Base-by-base conservation (phyloP, 2,329 filamentous ascomycete species). In the Venturia aucupariae region DNA sequence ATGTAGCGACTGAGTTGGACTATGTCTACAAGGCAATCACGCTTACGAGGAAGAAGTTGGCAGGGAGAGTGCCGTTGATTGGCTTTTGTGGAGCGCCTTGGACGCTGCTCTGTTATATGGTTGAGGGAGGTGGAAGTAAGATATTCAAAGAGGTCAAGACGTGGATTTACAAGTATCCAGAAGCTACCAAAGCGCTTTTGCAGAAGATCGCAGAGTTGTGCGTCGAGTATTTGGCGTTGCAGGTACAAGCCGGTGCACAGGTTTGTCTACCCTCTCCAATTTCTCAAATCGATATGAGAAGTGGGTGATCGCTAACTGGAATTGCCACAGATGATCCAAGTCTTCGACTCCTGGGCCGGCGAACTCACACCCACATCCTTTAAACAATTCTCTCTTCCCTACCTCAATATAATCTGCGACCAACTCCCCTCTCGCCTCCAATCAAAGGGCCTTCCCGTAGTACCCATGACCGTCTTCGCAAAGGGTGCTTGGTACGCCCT, bases 61-160 rank as follows among this genome's bases (percentile, higher is more conserved):
- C 87, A 60, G 94, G 94, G 0, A 83, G 92, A 57, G 94, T 99
- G 39, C 94, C 94, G 6, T 78, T 99, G 68, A 95, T 96, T 74
- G 94, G 94, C 42, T 99, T 99, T 80, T 97, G 92, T 71, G 94
- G 94, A 64, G 92, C 94, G 8, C 94, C 94, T 0, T 99, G 94
- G 91, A 99, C 94, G 2, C 78, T 99, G 66, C 84, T 99, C 72
- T 96, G 93, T 80, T 99, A 99, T 80, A 99, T 99, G 94, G 91
- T 97, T 22, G 94, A 99, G 77, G 94, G 94, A 19, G 94, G 94
- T 60, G 94, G 94, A 54, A 95, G 89, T 70, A 97, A 97, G 80
- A 81, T 97, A 73, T 97, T 97, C 79, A 86, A 90, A 66, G 88
- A 96, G 77, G 89, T 86, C 72, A 99, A 99, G 83, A 96, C 90